Evolutionary conservation across 495 filamentous ascomycete genomes (phyloP), one percentile per base, ranked within the genome.

Genomic region (Hyaloscypha bicolor): DNA sequence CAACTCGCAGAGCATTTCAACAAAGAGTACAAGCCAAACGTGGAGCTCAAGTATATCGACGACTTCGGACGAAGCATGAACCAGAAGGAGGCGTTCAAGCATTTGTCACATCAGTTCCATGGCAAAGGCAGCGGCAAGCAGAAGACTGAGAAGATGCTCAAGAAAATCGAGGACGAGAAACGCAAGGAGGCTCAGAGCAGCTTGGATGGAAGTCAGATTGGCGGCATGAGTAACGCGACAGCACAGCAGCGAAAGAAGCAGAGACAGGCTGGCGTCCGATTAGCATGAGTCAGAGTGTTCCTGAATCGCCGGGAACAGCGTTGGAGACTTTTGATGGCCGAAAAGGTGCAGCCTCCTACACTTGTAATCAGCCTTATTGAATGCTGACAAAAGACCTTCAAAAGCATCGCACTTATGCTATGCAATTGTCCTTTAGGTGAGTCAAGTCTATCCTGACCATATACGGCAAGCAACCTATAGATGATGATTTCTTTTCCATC

Each of bases 121-220:
- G 95, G 95, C 62, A 97, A 98, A 80, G 93, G 94, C 53, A 93
- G 90, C 73, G 95, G 95, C 61, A 97, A 97, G 85, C 91, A 91
- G 81, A 99, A 99, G 89, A 97, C 93, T 30, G 94, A 98, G 82
- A 98, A 98, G 81, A 82, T 86, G 62, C 79, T 99, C 59, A 97
- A 97, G 88, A 96, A 95, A 87, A 94, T 97, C 78, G 95, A 94
- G 64, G 93, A 94, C 71, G 94, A 97, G 81, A 94, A 93, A 85
- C 90, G 90, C 75, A 85, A 87, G 70, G 88, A 91, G 81, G 86
- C 91, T 0, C 90, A 91, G 84, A 93, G 90, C 72, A 83, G 89
- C 55, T 77, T 97, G 67, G 92, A 96, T 73, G 90, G 87, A 63
- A 93, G 90, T 72, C 89, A 92, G 76, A 88, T 88, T 67, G 90